Percentiles rank a stretch among this genome's conserved stretches.
phyloP scores from a whole-genome alignment of 805 yeast species.

The Monosporozyma aerobia region DNA sequence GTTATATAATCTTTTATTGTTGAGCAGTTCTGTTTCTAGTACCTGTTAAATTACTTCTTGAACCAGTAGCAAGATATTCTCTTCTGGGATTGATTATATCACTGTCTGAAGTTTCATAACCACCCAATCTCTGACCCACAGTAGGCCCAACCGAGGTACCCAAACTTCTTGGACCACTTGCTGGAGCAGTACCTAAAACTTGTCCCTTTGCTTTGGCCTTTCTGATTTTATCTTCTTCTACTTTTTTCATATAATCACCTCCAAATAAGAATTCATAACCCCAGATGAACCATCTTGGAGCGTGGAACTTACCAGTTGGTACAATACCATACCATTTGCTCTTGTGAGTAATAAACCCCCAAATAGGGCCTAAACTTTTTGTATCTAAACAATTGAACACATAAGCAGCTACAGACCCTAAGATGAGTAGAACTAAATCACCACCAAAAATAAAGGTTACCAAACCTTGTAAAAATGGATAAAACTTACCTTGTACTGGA shows the following conservation, averaged over 20 bases:
- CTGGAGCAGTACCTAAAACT: conserved; percentile 4
- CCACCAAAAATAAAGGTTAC: conserved; percentile 39
- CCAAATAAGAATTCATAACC: conserved; percentile 5
- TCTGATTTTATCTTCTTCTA: background rate
- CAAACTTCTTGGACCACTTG: background rate
- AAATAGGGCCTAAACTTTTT: conserved; percentile 41
- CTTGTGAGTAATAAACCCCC: conserved; percentile 25
- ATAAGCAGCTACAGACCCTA: conserved; percentile 51
- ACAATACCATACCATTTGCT: conserved; percentile 12
- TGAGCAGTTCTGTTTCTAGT: background rate
- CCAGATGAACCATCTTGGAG: conserved; percentile 16
- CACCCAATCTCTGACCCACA: conserved; percentile 5
- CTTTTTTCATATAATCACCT: background rate
- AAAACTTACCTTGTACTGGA: conserved; percentile 49
- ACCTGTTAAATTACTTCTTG: background rate
- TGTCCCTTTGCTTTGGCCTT: background rate
- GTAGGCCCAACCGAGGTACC: background rate
- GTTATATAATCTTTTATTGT: background rate
- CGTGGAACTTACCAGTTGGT: conserved; percentile 21
- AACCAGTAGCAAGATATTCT: background rate
- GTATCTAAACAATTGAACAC: conserved; percentile 56
- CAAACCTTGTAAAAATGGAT: conserved; percentile 33
- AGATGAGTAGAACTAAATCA: conserved; percentile 33
- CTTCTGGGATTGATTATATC: background rate
- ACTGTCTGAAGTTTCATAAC: background rate